A percentile compares a stretch with the other conserved stretches of the same genome.
Conservation (phyloP, 352 stramenopile species). For the Pythium rhizo-oryzae region DNA sequence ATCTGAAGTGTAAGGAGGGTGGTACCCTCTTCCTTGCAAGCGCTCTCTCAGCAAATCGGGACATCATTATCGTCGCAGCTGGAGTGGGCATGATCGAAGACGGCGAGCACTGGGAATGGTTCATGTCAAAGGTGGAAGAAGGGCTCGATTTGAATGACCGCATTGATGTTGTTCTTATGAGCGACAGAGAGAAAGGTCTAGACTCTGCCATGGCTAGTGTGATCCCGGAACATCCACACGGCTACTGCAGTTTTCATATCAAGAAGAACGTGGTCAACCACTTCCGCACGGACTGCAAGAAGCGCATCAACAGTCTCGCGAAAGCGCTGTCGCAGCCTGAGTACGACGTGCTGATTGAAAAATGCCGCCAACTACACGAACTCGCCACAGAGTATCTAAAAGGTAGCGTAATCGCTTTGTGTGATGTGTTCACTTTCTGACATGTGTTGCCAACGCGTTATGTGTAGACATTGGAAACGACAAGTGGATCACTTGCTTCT, state of each 20-base stretch:
- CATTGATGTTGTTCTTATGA: not conserved
- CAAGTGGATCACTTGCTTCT: constrained; percentile 9
- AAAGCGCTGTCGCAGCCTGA: not conserved
- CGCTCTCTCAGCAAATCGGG: not conserved
- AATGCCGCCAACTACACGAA: no score
- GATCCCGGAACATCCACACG: not conserved
- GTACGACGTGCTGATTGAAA: no score
- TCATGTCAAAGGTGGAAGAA: not conserved
- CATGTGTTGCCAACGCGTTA: not conserved
- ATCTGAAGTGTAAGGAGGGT: constrained; percentile 3
- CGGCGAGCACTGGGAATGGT: not conserved
- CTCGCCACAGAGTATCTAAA: no score
- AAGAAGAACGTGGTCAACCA: constrained; percentile 2
- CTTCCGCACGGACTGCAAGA: not conserved
- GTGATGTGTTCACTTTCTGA: no score
- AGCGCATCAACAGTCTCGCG: not conserved
- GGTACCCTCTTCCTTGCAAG: not conserved
- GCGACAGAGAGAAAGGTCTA: constrained; percentile 2
- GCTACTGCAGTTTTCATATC: constrained; percentile 3
- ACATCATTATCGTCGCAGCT: constrained; percentile 4
- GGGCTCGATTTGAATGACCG: not conserved
- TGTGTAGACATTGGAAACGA: not conserved
- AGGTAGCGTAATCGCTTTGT: no score
- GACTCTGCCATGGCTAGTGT: not conserved
- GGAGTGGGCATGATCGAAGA: constrained; percentile 5